Evolutionary conservation across 1,284 basidiomycete species (phyloP).

Genomic region (Boletus albobrunnescens): DNA sequence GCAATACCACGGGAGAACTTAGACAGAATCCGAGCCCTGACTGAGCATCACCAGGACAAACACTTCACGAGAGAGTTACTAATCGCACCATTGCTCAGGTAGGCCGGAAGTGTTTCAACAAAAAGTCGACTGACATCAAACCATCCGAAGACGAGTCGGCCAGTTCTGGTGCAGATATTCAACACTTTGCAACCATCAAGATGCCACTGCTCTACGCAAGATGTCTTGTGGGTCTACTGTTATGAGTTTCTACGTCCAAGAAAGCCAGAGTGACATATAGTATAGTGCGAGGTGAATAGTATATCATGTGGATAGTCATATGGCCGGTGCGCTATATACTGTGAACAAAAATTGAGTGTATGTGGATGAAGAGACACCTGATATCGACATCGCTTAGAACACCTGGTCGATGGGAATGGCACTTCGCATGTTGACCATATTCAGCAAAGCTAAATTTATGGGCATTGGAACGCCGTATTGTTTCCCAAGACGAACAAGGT

Average conservation of each 20-base stretch:
- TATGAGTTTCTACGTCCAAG: neutral
- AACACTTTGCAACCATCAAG: neutral
- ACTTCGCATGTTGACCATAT: constrained; percentile 55
- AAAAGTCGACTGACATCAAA: no score
- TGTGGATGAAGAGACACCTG: constrained; percentile 10
- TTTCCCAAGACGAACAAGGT: constrained; percentile 66
- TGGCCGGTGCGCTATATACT: neutral
- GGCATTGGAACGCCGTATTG: constrained; percentile 61
- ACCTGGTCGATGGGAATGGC: constrained; percentile 44
- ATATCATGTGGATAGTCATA: neutral
- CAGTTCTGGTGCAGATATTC: neutral
- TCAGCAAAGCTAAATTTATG: constrained; percentile 55
- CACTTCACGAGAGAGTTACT: neutral
- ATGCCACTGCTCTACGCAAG: no score
- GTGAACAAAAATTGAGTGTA: constrained; percentile 1
- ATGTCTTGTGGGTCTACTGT: neutral
- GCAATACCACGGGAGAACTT: no score
- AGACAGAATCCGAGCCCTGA: no score
- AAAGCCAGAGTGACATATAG: neutral
- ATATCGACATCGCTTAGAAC: constrained; percentile 14
- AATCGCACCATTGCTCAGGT: no score
- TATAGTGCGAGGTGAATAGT: neutral
- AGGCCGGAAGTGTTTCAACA: no score
- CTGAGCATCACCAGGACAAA: no score
- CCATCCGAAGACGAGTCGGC: no score